Conservation (phyloP, 2,329 filamentous ascomycete species). For the Trichoderma harzianum region DNA sequence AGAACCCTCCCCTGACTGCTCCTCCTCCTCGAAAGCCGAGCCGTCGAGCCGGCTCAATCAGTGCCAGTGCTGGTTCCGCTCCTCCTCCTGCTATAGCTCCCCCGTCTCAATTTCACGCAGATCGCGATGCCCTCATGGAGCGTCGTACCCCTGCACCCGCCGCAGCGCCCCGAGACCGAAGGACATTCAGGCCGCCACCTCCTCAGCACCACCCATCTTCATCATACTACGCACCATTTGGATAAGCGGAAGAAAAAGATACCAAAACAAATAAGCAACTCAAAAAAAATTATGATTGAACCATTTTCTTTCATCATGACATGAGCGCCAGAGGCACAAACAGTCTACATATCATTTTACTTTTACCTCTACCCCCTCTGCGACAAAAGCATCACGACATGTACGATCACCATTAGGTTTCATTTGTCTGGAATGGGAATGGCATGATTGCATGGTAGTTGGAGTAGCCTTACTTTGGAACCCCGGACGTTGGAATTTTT, state of each 20-base stretch:
- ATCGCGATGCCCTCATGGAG: slow-evolving; percentile 23
- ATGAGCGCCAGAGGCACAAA: background rate
- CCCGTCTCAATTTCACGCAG: slow-evolving; percentile 26
- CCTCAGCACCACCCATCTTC: slow-evolving; percentile 13
- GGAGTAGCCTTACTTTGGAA: slow-evolving; percentile 13
- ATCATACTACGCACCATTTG: slow-evolving; percentile 16
- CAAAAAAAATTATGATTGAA: background rate
- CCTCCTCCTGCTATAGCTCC: slow-evolving; percentile 20
- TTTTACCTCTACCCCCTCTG: background rate
- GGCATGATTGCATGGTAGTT: slow-evolving; percentile 12
- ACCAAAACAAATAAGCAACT: background rate
- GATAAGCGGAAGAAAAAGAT: background rate
- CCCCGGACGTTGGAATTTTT: background rate
- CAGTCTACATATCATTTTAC: background rate
- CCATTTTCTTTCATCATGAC: background rate
- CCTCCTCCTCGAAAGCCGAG: slow-evolving; percentile 47
- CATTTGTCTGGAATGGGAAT: slow-evolving; percentile 14
- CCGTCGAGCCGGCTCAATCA: slow-evolving; percentile 38
- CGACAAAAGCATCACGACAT: slow-evolving; percentile 13
- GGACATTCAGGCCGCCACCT: slow-evolving; percentile 18
- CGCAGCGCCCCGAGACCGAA: slow-evolving; percentile 25
- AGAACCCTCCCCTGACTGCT: slow-evolving; percentile 57
- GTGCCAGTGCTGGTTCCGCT: slow-evolving; percentile 32
- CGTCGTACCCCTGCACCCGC: slow-evolving; percentile 14
- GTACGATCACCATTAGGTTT: slow-evolving; percentile 15